Conservation (phyloP, 768 basidiomycete species). For the Butyriboletus loyo region DNA sequence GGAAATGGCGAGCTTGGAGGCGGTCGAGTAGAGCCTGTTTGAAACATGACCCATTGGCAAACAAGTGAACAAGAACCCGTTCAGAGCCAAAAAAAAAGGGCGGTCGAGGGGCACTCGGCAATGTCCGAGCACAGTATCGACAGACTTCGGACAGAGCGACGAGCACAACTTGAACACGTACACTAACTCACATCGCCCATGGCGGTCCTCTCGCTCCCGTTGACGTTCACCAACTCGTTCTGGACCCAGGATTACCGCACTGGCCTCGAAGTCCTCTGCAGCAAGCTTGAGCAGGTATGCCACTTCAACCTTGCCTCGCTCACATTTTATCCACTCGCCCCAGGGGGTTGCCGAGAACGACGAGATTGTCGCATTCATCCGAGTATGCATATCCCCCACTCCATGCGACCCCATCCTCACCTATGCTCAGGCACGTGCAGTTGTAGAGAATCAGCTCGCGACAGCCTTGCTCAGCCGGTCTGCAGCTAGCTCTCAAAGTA, state of each 20-base stretch:
- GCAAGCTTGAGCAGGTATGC: conserved; percentile 73
- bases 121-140: conserved; percentile 15
- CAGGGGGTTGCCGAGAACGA: conserved; percentile 83
- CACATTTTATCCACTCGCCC: conserved; percentile 13
- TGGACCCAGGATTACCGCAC: conserved; percentile 90
- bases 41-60: conserved; percentile 56
- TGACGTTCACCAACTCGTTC: conserved; percentile 88
- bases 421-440: conserved; percentile 61
- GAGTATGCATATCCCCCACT: conserved; percentile 47
- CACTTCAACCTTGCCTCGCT: background rate
- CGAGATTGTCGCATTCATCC: conserved; percentile 79
- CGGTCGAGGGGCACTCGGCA: conserved; percentile 34
- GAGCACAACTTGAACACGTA: conserved; percentile 11
- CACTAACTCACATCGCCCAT: conserved; percentile 37
- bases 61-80: conserved; percentile 1
- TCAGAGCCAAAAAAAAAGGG: conserved; percentile 19
- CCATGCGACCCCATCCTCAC: conserved; percentile 5
- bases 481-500: conserved; percentile 50
- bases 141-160: too few relatives aligned
- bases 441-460: conserved; percentile 66
- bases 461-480: conserved; percentile 51
- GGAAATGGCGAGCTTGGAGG: conserved; percentile 51
- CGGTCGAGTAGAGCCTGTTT: conserved; percentile 49
- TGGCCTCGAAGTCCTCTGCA: conserved; percentile 76
- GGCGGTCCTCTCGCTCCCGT: conserved; percentile 88